Evolutionary conservation across 2,329 filamentous ascomycete species (phyloP).

Genomic region (Cordyceps cicadae): DNA sequence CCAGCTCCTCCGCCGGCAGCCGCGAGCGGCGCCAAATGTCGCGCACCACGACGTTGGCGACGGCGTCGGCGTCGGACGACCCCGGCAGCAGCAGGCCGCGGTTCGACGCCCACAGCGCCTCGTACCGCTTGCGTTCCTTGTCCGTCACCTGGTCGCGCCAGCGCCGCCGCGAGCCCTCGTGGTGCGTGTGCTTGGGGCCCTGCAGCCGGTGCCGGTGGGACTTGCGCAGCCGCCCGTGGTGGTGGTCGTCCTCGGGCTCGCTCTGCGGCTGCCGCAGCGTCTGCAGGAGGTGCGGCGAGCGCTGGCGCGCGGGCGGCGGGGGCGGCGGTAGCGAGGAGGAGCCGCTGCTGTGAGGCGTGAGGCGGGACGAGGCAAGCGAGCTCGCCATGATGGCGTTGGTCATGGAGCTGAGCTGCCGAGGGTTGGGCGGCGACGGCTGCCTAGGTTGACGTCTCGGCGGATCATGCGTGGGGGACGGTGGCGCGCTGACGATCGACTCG

Average conservation of each 20-base stretch:
- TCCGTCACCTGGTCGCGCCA: slow-evolving; percentile 70
- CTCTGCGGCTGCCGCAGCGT: slow-evolving; percentile 54
- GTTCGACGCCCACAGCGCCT: slow-evolving; percentile 79
- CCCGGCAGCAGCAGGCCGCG: slow-evolving; percentile 46
- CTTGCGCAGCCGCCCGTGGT: slow-evolving; percentile 43
- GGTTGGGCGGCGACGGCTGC: slow-evolving; percentile 24
- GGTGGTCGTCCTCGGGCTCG: slow-evolving; percentile 47
- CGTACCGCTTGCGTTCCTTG: slow-evolving; percentile 69
- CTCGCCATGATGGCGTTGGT: slow-evolving; percentile 69
- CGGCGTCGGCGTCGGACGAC: slow-evolving; percentile 44
- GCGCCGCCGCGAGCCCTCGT: slow-evolving; percentile 64
- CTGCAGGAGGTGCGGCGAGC: slow-evolving; percentile 49
- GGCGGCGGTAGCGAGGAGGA: slow-evolving; percentile 25
- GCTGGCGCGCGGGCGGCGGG: slow-evolving; percentile 34
- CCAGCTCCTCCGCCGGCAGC: slow-evolving; percentile 58
- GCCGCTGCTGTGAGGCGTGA: slow-evolving; percentile 33
- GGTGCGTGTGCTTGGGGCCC: slow-evolving; percentile 58
- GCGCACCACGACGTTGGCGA: slow-evolving; percentile 59
- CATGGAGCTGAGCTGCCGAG: slow-evolving; percentile 54
- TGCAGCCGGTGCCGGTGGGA: slow-evolving; percentile 45
- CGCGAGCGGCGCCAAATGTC: slow-evolving; percentile 71
- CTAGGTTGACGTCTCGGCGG: slow-evolving; percentile 19
- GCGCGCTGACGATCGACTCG: slow-evolving; percentile 19
- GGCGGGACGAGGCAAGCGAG: slow-evolving; percentile 58
- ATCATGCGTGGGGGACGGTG: slow-evolving; percentile 30